phyloP scores from a whole-genome alignment of 805 yeast genomes.

The Maudiozyma serrabonitensis region DNA sequence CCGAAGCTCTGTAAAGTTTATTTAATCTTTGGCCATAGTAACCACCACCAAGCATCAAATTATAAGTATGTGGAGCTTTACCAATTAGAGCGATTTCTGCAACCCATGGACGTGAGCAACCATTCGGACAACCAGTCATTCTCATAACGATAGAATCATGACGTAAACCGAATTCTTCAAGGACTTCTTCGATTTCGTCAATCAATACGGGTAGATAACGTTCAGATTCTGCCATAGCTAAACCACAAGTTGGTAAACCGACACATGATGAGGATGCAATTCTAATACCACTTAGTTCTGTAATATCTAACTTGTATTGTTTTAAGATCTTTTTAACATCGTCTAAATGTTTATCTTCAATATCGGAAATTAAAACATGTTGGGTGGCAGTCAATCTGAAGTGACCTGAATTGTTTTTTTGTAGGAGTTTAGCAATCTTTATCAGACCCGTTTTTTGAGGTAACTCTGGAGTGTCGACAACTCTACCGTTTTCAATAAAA shows the following conservation, averaged over 20 bases:
- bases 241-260: constrained; percentile 96
- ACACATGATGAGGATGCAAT: constrained; percentile 93
- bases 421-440: constrained; percentile 64
- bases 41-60: constrained; percentile 92
- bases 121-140: constrained; percentile 99
- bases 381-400: constrained; percentile 95
- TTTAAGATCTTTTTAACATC: constrained; percentile 54
- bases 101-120: constrained; percentile 97
- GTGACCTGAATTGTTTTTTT: constrained; percentile 56
- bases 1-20: constrained; percentile 78
- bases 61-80: constrained; percentile 88
- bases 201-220: constrained; percentile 75
- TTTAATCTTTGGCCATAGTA: constrained; percentile 87
- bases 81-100: constrained; percentile 95
- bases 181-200: constrained; percentile 69
- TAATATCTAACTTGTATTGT: constrained; percentile 73
- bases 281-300: constrained; percentile 73
- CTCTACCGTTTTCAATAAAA: constrained; percentile 92
- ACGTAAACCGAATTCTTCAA: constrained; percentile 87
- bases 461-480: constrained; percentile 81
- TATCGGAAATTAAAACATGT: constrained; percentile 69
- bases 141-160: constrained; percentile 93
- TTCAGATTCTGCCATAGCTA: constrained; percentile 98
- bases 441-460: constrained; percentile 84
- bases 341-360: constrained; percentile 58